Conservation (phyloP, 768 basidiomycete genomes). For the Boletus fagicola region DNA sequence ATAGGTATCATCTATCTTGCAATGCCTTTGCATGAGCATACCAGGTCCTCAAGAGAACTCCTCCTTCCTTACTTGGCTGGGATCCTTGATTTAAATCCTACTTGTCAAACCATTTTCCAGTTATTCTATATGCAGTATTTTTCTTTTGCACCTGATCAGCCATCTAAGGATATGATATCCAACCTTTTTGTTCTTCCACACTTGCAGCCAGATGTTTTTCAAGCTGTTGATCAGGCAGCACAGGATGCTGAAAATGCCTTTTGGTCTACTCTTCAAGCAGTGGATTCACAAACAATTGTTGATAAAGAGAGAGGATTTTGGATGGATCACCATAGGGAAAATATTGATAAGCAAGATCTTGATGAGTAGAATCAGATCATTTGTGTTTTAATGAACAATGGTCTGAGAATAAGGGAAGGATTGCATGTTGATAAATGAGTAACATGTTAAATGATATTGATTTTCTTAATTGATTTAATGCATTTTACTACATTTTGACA, state of each 20-base stretch:
- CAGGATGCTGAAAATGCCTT: constrained; percentile 56
- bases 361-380: background rate
- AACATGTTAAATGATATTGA: too few relatives aligned
- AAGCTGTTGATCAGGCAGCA: constrained; percentile 56
- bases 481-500: too few relatives aligned
- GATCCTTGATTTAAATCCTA: constrained; percentile 31
- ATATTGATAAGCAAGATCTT: background rate
- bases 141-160: background rate
- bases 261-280: constrained; percentile 34
- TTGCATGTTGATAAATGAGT: too few relatives aligned
- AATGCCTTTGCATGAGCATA: constrained; percentile 41
- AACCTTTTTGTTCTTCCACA: constrained; percentile 25
- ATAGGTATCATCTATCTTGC: constrained; percentile 61
- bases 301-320: constrained; percentile 10
- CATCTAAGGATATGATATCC: background rate
- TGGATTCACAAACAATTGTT: background rate
- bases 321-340: background rate
- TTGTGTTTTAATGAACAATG: too few relatives aligned
- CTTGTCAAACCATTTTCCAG: constrained; percentile 41
- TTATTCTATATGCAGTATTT: constrained; percentile 54
- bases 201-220: constrained; percentile 41
- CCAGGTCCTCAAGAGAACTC: constrained; percentile 38
- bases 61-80: constrained; percentile 55
- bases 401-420: too few relatives aligned
- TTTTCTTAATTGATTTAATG: too few relatives aligned